Base-by-base conservation (phyloP, 208 protist species). In the Porcisia hertigi region DNA sequence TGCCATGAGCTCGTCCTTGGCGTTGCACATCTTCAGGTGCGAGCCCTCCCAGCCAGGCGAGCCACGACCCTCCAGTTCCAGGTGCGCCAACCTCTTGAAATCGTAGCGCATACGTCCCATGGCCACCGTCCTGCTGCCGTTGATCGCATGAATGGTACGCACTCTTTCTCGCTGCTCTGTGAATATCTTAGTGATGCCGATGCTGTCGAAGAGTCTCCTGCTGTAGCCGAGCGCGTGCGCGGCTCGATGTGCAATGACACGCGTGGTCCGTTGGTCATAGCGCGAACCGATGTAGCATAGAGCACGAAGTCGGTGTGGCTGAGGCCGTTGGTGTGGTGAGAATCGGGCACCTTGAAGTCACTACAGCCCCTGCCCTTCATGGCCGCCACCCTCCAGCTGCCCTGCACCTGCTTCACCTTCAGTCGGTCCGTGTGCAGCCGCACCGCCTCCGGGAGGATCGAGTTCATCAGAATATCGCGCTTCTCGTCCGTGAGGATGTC, bases 221-320 rank as follows among this genome's bases (percentile, higher is more conserved):
- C 14, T 69, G 70, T 96, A 97, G 14, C 95, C 95, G n/a, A 98
- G 79, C 25, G 91, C 90, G 81, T 98, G 95, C 12, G 92, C 73
- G 0, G 96, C 75, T 76, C 97, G 93, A 69, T 97, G 95, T 9
- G 84, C 69, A 0, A 86, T 62, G 7, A 67, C 53, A 53, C 83
- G 83, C 6, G 71, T 63, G 0, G 16, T 72, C 5, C 3, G 0
- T 18, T 59, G 49, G 30, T 59, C 54, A n/a, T 65, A 49, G 3
- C 4, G 18, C 3, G 45, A 16, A 72, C 88, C 2, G 91, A 71
- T 5, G 85, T 59, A 1, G 94, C 84, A 81, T 95, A 95, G 12
- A 97, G 14, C 23, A 94, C 65, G 66, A 92, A 90, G 79, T 97
- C 91, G 20, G 69, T 63, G 55, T 82, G 73, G 16, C 39, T 60